Percentiles rank a stretch among this genome's conserved stretches.
Evolutionary conservation across 352 stramenopile species (phyloP).

Genomic region (Phytophthora macrochlamydospora): DNA sequence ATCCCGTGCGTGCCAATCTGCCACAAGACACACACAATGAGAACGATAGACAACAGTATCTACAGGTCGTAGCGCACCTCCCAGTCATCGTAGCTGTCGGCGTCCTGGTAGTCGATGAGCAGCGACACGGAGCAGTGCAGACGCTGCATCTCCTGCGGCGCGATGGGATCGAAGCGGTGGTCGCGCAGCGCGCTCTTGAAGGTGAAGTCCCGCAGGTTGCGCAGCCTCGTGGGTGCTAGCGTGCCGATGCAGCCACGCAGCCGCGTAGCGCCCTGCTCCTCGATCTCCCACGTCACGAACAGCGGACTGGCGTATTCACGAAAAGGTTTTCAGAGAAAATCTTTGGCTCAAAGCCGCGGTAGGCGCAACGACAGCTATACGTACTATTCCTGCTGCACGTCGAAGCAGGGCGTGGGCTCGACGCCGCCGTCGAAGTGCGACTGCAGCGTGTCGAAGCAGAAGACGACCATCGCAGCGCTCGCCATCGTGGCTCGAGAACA

Average conservation of each 20-base stretch:
- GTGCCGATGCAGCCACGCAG: constrained; percentile 85
- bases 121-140: constrained; percentile 83
- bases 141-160: constrained; percentile 61
- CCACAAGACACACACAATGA: background rate
- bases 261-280: constrained; percentile 46
- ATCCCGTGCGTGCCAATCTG: constrained; percentile 79
- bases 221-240: constrained; percentile 62
- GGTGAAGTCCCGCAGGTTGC: constrained; percentile 79
- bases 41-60: background rate
- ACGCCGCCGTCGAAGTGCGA: constrained; percentile 62
- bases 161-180: constrained; percentile 77
- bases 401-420: constrained; percentile 60
- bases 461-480: constrained; percentile 81
- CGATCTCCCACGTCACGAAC: constrained; percentile 88
- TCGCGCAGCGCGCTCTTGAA: constrained; percentile 86
- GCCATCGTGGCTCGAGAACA: constrained; percentile 48
- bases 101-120: constrained; percentile 82
- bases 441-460: constrained; percentile 85
- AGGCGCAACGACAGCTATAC: background rate
- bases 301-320: constrained; percentile 47
- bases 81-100: constrained; percentile 81
- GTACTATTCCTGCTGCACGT: constrained; percentile 65
- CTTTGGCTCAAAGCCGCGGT: background rate
- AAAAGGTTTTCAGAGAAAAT: constrained; percentile 3
- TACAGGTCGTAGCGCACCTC: constrained; percentile 39